phyloP scores from a whole-genome alignment of 768 basidiomycete genomes.

The Hemileccinum rubropunctum region DNA sequence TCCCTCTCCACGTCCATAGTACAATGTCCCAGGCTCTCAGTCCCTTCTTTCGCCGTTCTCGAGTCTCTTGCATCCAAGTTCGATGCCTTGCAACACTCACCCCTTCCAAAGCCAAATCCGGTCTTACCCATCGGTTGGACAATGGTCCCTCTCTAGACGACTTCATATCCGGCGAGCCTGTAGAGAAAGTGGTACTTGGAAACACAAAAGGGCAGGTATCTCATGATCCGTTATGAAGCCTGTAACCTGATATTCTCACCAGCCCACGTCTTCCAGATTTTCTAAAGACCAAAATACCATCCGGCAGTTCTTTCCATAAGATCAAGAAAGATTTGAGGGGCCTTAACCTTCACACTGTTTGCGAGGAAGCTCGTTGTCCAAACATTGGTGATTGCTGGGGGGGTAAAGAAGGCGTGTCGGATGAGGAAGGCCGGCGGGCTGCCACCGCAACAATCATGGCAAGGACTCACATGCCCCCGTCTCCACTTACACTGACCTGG shows the following conservation, averaged over 20 bases:
- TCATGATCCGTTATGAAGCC: neutral
- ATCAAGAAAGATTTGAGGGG: slow-evolving; percentile 96
- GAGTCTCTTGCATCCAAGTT: slow-evolving; percentile 18
- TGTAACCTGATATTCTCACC: neutral
- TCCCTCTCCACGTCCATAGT: neutral
- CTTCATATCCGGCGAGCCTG: slow-evolving; percentile 63
- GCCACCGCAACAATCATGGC: slow-evolving; percentile 99
- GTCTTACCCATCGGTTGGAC: slow-evolving; percentile 52
- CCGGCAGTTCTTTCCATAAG: slow-evolving; percentile 80
- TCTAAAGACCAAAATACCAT: slow-evolving; percentile 91
- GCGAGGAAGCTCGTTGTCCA: slow-evolving; percentile 97
- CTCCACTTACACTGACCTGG: slow-evolving; percentile 2
- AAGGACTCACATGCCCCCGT: slow-evolving; percentile 14
- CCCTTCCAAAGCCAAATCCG: slow-evolving; percentile 32
- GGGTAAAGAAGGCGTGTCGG: slow-evolving; percentile 63
- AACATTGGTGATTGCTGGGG: slow-evolving; percentile 99
- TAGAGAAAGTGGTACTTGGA: slow-evolving; percentile 65
- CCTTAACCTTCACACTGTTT: slow-evolving; percentile 90
- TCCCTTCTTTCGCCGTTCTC: slow-evolving; percentile 11
- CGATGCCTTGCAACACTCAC: slow-evolving; percentile 45
- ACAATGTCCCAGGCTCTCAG: slow-evolving; percentile 16
- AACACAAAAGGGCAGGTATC: slow-evolving; percentile 61
- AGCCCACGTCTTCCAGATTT: slow-evolving; percentile 86
- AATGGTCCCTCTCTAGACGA: slow-evolving; percentile 77
- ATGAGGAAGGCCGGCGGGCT: slow-evolving; percentile 69